Evolutionary conservation across 306 rosid genomes (phyloP).

Genomic region (Prunus davidiana): DNA sequence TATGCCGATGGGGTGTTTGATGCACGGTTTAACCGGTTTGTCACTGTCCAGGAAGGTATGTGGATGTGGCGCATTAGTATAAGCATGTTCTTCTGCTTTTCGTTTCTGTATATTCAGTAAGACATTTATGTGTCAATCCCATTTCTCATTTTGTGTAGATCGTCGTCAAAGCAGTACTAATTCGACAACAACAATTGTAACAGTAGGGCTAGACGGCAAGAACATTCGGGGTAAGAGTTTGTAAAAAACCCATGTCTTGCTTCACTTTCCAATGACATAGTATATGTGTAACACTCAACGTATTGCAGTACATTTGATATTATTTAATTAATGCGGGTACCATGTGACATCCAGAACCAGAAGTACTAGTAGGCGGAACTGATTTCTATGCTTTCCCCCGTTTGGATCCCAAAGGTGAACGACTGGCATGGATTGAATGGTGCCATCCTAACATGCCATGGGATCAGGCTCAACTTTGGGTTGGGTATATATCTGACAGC

Average conservation of each 20-base stretch:
- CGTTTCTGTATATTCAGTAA: not conserved
- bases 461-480: conserved; percentile 96
- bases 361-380: conserved; percentile 63
- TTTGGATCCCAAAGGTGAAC: conserved; percentile 62
- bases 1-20: conserved; percentile 89
- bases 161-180: conserved; percentile 61
- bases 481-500: conserved; percentile 80
- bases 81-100: not conserved
- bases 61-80: not conserved
- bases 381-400: conserved; percentile 98
- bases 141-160: conserved; percentile 40
- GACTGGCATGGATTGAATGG: conserved; percentile 96
- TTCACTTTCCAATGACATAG: not conserved
- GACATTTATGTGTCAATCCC: not conserved
- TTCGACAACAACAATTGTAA: conserved; percentile 61
- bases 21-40: conserved; percentile 64
- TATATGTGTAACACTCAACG: not conserved
- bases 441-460: conserved; percentile 94
- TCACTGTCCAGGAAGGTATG: conserved; percentile 81
- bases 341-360: conserved; percentile 55
- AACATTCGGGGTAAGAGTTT: conserved; percentile 56
- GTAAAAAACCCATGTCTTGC: not conserved
- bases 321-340: conserved; percentile 13
- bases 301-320: not conserved
- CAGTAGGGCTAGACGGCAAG: conserved; percentile 54